Evolutionary conservation across 306 rosid genomes (phyloP).

Genomic region (Sesbania bispinosa): DNA sequence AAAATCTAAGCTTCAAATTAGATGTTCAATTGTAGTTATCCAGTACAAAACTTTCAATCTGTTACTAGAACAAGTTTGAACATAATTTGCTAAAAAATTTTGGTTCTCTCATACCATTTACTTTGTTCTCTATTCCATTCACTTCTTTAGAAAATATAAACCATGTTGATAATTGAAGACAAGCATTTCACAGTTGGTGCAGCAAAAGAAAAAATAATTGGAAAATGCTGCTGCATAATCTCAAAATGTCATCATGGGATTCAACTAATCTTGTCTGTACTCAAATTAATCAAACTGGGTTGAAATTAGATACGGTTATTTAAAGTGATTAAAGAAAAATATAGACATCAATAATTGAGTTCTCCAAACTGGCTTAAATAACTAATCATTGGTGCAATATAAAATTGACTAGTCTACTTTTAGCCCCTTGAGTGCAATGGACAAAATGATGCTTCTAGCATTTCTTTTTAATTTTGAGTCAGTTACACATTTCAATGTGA

Average conservation of each 20-base stretch:
- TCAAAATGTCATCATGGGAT: conserved; percentile 14
- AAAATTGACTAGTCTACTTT: too few species aligned
- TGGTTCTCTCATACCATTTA: conserved; percentile 6
- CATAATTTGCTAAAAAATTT: conserved; percentile 23
- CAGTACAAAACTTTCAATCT: conserved; percentile 35
- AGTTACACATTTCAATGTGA: conserved; percentile 26
- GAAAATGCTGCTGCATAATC: too few species aligned
- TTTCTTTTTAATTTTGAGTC: conserved; percentile 19
- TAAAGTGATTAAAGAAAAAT: neutral
- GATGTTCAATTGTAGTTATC: conserved; percentile 23
- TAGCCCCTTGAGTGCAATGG: too few species aligned
- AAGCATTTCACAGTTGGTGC: neutral
- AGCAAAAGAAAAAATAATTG: too few species aligned
- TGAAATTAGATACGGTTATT: conserved; percentile 1
- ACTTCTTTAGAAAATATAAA: neutral
- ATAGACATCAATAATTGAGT: conserved; percentile 32
- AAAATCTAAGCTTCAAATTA: conserved; percentile 23
- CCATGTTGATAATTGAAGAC: conserved; percentile 19
- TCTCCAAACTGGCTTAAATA: conserved; percentile 26
- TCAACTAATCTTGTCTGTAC: conserved; percentile 32
- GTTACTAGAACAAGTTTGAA: conserved; percentile 28
- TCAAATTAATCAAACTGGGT: conserved; percentile 18
- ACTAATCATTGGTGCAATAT: conserved; percentile 30
- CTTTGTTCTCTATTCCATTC: conserved; percentile 12
- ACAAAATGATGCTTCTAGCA: conserved; percentile 25